These are phyloP conservation scores for Persicaria maculosa DNA, from an alignment of 148 eudicot genomes.

Conservation along the genomic window DNA sequence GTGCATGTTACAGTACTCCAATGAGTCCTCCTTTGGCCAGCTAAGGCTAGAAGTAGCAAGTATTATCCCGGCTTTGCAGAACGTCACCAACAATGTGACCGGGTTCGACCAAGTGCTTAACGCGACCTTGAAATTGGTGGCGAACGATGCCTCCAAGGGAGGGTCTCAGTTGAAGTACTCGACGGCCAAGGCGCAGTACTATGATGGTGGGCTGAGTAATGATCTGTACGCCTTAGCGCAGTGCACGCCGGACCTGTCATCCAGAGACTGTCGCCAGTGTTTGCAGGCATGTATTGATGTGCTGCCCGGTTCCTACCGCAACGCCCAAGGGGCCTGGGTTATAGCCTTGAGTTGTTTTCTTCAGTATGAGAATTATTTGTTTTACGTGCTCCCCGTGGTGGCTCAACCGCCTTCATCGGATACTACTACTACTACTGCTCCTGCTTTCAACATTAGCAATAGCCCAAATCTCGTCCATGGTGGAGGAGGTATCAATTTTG, in stretches of 20 bases:
- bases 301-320: neutral
- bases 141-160: neutral
- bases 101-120: neutral
- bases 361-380: slow-evolving; percentile 23
- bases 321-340: slow-evolving; percentile 10
- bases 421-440: neutral
- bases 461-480: neutral
- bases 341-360: slow-evolving; percentile 19
- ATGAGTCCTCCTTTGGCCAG: slow-evolving; percentile 2
- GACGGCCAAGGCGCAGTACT: neutral
- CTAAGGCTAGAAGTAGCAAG: no score
- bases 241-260: slow-evolving; percentile 19
- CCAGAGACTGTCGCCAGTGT: slow-evolving; percentile 18
- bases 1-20: neutral
- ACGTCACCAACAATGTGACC: neutral
- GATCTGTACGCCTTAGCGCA: slow-evolving; percentile 14
- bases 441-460: neutral
- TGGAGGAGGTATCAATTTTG: neutral
- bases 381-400: neutral
- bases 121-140: slow-evolving; percentile 4
- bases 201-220: neutral
- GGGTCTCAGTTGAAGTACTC: slow-evolving; percentile 11
- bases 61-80: neutral
- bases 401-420: neutral
- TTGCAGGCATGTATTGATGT: slow-evolving; percentile 11